Evolutionary conservation across 1,139 yeast genomes (phyloP).

Genomic region (Candida sp.): DNA sequence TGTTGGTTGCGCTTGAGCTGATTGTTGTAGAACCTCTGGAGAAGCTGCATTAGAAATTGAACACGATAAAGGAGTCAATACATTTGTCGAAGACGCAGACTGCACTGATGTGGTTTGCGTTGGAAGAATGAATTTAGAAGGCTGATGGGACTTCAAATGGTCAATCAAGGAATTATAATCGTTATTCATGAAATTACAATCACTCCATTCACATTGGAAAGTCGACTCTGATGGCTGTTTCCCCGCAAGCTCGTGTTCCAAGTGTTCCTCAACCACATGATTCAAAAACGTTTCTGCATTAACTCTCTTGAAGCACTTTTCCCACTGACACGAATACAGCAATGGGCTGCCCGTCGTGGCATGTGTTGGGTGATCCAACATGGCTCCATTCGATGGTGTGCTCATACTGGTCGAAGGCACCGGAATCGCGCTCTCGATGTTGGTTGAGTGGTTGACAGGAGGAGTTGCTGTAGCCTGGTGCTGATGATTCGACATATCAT

Average conservation of each 20-base stretch:
- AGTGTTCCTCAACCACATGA: conserved; percentile 64
- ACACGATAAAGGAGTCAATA: conserved; percentile 19
- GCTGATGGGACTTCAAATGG: conserved; percentile 64
- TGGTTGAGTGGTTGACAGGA: neutral
- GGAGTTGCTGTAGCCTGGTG: neutral
- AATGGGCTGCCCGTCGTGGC: neutral
- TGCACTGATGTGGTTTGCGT: neutral
- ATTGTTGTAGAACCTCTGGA: neutral
- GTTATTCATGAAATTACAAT: conserved; percentile 60
- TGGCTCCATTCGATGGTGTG: neutral
- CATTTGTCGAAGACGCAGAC: conserved; percentile 5
- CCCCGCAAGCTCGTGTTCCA: conserved; percentile 30
- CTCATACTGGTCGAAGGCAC: neutral
- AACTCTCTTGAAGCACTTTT: conserved; percentile 47
- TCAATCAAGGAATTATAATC: conserved; percentile 57
- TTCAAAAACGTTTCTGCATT: conserved; percentile 51
- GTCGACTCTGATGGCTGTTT: conserved; percentile 1
- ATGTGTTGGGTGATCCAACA: neutral
- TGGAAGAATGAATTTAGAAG: conserved; percentile 15
- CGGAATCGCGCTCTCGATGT: neutral
- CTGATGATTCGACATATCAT: conserved; percentile 4
- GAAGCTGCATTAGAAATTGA: conserved; percentile 7
- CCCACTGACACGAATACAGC: conserved; percentile 56
- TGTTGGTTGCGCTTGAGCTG: conserved; percentile 4
- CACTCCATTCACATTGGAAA: conserved; percentile 73